phyloP scores from a whole-genome alignment of 805 yeast species.

The Cyberlindnera mycetangii region DNA sequence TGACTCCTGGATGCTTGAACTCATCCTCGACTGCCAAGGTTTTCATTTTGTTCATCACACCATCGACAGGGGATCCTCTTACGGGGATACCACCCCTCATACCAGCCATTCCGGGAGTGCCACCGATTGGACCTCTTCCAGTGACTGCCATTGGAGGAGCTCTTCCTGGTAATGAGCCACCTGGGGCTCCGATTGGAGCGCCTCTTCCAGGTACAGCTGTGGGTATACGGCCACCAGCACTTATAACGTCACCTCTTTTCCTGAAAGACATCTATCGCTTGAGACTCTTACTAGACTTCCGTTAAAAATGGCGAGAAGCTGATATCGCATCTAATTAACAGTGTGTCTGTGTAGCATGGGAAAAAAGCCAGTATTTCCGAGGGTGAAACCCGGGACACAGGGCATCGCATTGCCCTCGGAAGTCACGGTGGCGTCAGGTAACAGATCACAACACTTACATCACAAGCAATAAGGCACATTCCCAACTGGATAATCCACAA shows the following conservation, averaged over 20 bases:
- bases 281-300: too few species aligned
- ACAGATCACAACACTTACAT: not conserved
- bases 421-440: not conserved
- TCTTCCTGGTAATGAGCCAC: slow-evolving; percentile 16
- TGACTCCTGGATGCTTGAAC: slow-evolving; percentile 47
- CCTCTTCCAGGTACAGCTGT: slow-evolving; percentile 20
- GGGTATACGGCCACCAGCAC: slow-evolving; percentile 20
- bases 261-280: slow-evolving; percentile 58
- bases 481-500: not conserved
- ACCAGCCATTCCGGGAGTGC: slow-evolving; percentile 8
- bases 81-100: slow-evolving; percentile 5
- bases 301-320: too few species aligned
- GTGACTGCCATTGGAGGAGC: slow-evolving; percentile 4
- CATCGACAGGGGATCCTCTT: slow-evolving; percentile 8
- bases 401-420: not conserved
- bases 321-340: too few species aligned
- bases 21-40: slow-evolving; percentile 16
- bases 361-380: too few species aligned
- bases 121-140: slow-evolving; percentile 1
- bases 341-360: too few species aligned
- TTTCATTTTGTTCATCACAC: slow-evolving; percentile 1
- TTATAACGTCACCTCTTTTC: slow-evolving; percentile 51
- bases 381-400: not conserved
- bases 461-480: not conserved
- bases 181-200: slow-evolving; percentile 6